A percentile compares a stretch with the other conserved stretches of the same genome.
phyloP scores from a whole-genome alignment of 2,329 filamentous ascomycete genomes.

The Diaporthe destruens region DNA sequence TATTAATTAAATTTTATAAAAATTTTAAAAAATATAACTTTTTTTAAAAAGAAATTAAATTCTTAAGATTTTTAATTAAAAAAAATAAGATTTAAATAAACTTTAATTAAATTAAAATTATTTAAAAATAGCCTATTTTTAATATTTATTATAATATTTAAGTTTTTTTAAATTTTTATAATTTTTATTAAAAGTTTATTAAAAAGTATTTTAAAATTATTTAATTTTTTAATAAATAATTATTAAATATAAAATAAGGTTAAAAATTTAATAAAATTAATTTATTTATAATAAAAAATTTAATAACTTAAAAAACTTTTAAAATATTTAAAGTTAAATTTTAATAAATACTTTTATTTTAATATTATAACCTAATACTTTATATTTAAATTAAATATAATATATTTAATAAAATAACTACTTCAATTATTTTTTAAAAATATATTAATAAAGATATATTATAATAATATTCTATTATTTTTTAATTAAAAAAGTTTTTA shows the following conservation, averaged over 20 bases:
- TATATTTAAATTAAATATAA: not conserved
- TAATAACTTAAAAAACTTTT: not conserved
- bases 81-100: not conserved
- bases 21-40: not conserved
- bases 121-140: not conserved
- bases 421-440: not conserved
- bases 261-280: not conserved
- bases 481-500: not conserved
- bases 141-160: not conserved
- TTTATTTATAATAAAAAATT: not conserved
- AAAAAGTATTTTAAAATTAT: not conserved
- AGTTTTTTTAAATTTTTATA: not conserved
- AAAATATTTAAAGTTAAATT: not conserved
- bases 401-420: not conserved
- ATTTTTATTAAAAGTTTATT: not conserved
- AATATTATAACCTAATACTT: not conserved
- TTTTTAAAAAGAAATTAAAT: not conserved
- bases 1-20: not conserved
- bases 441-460: not conserved
- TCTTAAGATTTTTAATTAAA: not conserved
- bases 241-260: not conserved
- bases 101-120: not conserved
- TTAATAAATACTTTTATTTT: not conserved
- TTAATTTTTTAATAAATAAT: not conserved
- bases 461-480: not conserved